phyloP scores from a whole-genome alignment of 305 asterid species.

The Fraxinus platypoda region DNA sequence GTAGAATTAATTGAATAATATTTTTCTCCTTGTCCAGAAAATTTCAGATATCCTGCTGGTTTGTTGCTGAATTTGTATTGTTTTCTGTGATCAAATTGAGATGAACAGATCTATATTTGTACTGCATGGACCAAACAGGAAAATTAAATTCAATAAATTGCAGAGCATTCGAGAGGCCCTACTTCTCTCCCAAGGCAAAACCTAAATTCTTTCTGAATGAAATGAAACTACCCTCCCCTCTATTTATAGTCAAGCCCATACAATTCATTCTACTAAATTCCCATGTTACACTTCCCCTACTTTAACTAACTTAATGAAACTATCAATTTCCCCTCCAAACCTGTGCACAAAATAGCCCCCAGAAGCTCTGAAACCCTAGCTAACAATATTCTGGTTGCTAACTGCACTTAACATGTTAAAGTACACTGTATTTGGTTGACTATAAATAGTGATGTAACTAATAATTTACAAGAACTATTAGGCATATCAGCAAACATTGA shows the following conservation, averaged over 20 bases:
- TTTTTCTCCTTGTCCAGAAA: background rate
- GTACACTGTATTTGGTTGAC: constrained; percentile 2
- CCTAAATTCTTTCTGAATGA: no score
- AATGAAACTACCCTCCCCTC: background rate
- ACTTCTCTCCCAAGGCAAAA: no score
- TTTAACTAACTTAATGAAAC: no score
- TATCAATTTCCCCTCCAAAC: background rate
- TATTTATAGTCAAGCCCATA: background rate
- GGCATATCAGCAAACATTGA: background rate
- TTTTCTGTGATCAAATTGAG: no score
- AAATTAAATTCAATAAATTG: no score
- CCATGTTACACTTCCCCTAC: no score
- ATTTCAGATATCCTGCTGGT: no score
- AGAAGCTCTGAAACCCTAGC: background rate
- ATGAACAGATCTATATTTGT: no score
- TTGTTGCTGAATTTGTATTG: no score
- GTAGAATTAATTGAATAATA: background rate
- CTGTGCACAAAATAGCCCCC: background rate
- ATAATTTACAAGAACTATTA: background rate
- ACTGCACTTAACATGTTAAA: background rate
- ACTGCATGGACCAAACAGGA: no score
- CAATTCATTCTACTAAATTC: no score
- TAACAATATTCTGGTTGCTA: background rate
- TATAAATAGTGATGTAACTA: background rate
- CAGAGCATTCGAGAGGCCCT: no score